A percentile compares a stretch with the other conserved stretches of the same genome.
Evolutionary conservation across 1,139 yeast species (phyloP).

Genomic region (Meyerozyma sp.): DNA sequence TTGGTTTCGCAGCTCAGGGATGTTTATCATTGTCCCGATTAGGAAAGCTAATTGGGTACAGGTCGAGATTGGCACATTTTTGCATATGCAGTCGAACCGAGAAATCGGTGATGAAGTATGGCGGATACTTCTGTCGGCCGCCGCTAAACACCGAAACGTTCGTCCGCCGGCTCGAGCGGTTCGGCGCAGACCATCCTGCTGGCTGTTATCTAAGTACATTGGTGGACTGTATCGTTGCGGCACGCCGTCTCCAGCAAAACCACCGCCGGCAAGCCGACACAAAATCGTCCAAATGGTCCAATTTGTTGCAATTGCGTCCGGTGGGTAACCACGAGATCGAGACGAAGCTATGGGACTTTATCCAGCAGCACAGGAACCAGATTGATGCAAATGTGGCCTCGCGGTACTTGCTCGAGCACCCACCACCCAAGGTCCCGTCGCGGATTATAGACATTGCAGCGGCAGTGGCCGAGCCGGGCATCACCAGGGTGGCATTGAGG

Average conservation of each 20-base stretch:
- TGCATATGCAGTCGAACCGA: background rate
- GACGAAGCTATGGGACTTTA: slow-evolving; percentile 10
- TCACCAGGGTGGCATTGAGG: slow-evolving; percentile 15
- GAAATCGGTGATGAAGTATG: background rate
- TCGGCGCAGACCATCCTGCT: background rate
- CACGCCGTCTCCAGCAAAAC: slow-evolving; percentile 7
- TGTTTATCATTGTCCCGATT: slow-evolving; percentile 4
- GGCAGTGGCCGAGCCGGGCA: slow-evolving; percentile 4
- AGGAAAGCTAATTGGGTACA: slow-evolving; percentile 8
- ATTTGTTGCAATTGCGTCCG: background rate
- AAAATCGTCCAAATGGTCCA: background rate
- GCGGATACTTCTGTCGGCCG: background rate
- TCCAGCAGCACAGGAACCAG: slow-evolving; percentile 8
- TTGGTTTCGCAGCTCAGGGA: background rate
- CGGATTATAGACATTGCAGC: slow-evolving; percentile 14
- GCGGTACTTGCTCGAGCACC: slow-evolving; percentile 17
- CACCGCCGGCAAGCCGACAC: background rate
- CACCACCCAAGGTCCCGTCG: slow-evolving; percentile 17
- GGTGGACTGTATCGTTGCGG: slow-evolving; percentile 8
- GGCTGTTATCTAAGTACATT: background rate
- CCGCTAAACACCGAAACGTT: background rate
- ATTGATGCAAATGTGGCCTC: slow-evolving; percentile 9
- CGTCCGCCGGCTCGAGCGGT: background rate
- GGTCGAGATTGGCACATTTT: background rate
- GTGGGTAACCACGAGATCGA: slow-evolving; percentile 13